Percentiles rank a stretch among this genome's conserved stretches.
phyloP scores from a whole-genome alignment of 75 land plant species.

The Cupressus sempervirens region DNA sequence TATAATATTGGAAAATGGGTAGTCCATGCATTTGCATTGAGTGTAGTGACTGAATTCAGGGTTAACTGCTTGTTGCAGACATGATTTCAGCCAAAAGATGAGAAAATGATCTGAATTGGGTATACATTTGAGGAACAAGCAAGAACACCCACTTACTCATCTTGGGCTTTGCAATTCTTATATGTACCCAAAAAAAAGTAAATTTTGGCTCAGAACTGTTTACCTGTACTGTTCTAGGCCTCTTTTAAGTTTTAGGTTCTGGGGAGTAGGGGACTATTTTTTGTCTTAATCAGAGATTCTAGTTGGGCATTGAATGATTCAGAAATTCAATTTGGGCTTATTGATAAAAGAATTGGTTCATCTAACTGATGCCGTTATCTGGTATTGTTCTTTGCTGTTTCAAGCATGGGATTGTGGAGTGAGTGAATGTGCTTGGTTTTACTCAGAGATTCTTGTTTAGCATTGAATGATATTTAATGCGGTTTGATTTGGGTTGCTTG shows the following conservation, averaged over 20 bases:
- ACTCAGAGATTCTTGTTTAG: not conserved
- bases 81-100: not conserved
- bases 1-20: not conserved
- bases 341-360: no score
- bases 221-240: not conserved
- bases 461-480: not conserved
- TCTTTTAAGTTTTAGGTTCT: not conserved
- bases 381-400: no score
- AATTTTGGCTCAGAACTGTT: no score
- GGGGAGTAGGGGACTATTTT: not conserved
- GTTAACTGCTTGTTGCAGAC: not conserved
- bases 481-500: not conserved
- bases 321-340: no score
- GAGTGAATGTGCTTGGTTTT: not conserved
- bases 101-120: not conserved
- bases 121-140: not conserved
- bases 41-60: not conserved
- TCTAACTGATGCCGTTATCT: not conserved
- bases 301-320: no score
- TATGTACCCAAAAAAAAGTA: not conserved
- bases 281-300: no score
- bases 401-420: not conserved
- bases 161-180: not conserved
- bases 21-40: not conserved
- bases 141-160: not conserved